Evolutionary conservation across 352 stramenopile species (phyloP), one percentile per base, ranked within the genome.

Genomic region (Elongisporangium senticosum): DNA sequence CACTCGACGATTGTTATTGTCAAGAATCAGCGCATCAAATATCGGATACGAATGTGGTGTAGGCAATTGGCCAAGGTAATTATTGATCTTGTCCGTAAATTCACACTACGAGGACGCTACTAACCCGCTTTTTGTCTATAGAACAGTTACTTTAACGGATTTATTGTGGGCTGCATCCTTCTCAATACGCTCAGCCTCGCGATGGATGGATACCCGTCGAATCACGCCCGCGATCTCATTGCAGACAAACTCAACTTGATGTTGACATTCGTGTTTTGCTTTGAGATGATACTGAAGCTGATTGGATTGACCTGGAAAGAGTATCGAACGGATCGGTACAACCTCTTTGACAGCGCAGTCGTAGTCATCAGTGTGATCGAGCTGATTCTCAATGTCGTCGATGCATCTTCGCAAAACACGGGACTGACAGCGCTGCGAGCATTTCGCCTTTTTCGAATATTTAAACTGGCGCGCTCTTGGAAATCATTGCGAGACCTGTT

Each of bases 381-480:
- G 33, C 60, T 82, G 13, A 49, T 70, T 0, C 55, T 77, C 52
- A 79, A 78, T 21, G 13, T 53, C 2, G 51, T 69, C 17, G 63
- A 65, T 40, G 62, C 62, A 15, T 58, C 55, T 55, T 53, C 51
- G 6, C 67, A 69, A 13, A 61, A 53, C 43, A 89, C 80, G 4
- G 80, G 77, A 5, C 73, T 97, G 14, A 75, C 87, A 24, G 88
- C 80, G 20, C 69, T 96, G 11, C 71, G 90, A 40, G 77, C 91
- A 23, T 89, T 96, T 55, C 71, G 87, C 2, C 65, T 96, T 23
- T 92, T 96, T 56, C 71, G 87, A 20, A 73, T 96, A 28, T 89
- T 98, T 56, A 97, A 97, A 56, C 82, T 98, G 17, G 89, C 90
- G 10, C 77, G 84, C n/a, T 80, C 81, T n/a, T 98, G 91, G 92